Conservation (phyloP, 495 filamentous ascomycete genomes). For the Durotheca rogersii region DNA sequence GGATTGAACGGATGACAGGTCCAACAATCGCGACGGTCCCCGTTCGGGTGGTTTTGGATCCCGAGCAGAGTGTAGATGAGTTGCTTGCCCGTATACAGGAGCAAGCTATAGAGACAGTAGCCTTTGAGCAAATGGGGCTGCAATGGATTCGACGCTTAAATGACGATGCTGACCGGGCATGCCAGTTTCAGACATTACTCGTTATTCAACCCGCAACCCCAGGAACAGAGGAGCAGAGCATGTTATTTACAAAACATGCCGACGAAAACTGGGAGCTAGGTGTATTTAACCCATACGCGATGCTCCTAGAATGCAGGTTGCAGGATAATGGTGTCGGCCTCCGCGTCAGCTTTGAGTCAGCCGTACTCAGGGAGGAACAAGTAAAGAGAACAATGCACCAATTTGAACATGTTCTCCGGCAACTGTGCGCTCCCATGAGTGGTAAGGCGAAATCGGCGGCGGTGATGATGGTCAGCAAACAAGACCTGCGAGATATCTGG, state of each 20-base stretch:
- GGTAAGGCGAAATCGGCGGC: constrained; percentile 16
- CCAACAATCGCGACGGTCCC: constrained; percentile 62
- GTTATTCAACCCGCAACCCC: constrained; percentile 49
- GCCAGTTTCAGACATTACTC: constrained; percentile 60
- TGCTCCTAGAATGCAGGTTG: not conserved
- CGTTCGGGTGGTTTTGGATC: constrained; percentile 46
- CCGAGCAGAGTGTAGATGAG: constrained; percentile 28
- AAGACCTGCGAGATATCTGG: not conserved
- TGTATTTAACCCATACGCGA: not conserved
- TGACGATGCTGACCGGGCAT: constrained; percentile 54
- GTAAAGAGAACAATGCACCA: constrained; percentile 29
- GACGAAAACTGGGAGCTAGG: constrained; percentile 22
- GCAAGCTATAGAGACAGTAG: constrained; percentile 47
- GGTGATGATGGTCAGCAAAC: constrained; percentile 11
- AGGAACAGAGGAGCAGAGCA: constrained; percentile 17
- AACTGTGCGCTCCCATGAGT: constrained; percentile 1
- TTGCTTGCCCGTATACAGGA: constrained; percentile 50
- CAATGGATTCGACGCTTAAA: constrained; percentile 59
- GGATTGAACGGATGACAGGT: constrained; percentile 50
- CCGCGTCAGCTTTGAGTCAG: constrained; percentile 33
- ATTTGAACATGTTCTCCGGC: constrained; percentile 21
- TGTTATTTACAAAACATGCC: constrained; percentile 23
- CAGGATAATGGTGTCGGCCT: constrained; percentile 25
- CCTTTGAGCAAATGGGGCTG: constrained; percentile 61
- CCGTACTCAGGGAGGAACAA: constrained; percentile 22